A percentile compares a stretch with the other conserved stretches of the same genome.
Conservation (phyloP, 441 rosid genomes). For the Populus trichocarpa region DNA sequence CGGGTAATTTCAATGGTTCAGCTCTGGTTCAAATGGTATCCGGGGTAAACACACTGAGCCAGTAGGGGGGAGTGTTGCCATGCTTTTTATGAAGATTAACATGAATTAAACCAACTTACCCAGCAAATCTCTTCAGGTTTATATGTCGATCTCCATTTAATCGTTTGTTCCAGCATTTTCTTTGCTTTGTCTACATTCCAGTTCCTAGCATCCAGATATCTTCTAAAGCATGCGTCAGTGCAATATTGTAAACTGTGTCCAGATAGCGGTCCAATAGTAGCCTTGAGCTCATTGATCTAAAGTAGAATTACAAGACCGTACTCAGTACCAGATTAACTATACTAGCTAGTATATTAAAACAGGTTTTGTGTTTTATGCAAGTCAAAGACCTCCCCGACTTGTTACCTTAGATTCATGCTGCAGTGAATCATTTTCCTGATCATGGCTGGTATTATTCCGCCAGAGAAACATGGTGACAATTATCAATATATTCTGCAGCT, state of each 20-base stretch:
- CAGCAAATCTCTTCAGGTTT: constrained; percentile 90
- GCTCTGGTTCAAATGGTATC: too few species aligned
- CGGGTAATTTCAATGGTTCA: too few species aligned
- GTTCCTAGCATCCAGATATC: constrained; percentile 85
- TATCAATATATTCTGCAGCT: constrained; percentile 14
- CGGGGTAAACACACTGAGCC: not conserved
- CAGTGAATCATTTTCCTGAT: constrained; percentile 43
- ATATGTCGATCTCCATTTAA: constrained; percentile 74
- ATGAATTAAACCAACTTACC: constrained; percentile 37
- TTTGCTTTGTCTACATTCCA: constrained; percentile 80
- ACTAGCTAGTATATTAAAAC: not conserved
- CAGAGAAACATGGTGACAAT: constrained; percentile 60
- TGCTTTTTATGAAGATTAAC: not conserved
- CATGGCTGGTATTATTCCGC: constrained; percentile 39
- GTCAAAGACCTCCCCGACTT: not conserved
- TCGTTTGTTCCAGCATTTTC: constrained; percentile 81
- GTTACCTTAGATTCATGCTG: constrained; percentile 63
- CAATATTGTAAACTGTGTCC: constrained; percentile 50
- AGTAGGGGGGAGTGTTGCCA: not conserved
- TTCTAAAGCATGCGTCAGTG: constrained; percentile 74
- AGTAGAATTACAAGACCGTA: not conserved
- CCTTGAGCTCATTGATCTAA: constrained; percentile 65
- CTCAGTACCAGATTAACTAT: not conserved
- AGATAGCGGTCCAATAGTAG: constrained; percentile 56
- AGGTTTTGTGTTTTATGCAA: not conserved